These are phyloP conservation scores for Galerina sulciceps DNA, from an alignment of 768 basidiomycete species.

Conservation along the genomic window DNA sequence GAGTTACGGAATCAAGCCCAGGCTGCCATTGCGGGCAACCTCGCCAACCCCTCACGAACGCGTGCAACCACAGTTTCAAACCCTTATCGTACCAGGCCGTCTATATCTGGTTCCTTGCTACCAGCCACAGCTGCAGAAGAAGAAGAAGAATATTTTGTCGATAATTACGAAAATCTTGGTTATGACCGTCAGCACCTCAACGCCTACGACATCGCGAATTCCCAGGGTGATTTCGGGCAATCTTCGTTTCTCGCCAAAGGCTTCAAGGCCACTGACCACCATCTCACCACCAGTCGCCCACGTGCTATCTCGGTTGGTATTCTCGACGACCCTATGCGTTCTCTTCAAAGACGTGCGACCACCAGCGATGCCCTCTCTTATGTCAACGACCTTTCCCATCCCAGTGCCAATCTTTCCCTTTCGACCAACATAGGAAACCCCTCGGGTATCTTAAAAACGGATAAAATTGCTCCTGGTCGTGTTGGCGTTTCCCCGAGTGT, in stretches of 20 bases:
- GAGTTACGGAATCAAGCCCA: conserved; percentile 91
- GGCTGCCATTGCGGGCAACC: conserved; percentile 84
- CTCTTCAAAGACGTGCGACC: conserved; percentile 65
- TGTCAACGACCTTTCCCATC: conserved; percentile 56
- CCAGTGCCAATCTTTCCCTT: conserved; percentile 41
- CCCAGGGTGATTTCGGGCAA: conserved; percentile 56
- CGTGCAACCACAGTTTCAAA: conserved; percentile 93
- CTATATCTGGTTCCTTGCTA: conserved; percentile 62
- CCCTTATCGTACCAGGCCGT: conserved; percentile 78
- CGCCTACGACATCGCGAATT: conserved; percentile 59
- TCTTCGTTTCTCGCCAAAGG: conserved; percentile 71
- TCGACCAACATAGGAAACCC: conserved; percentile 43
- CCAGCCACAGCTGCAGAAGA: conserved; percentile 73
- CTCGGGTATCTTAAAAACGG: conserved; percentile 64
- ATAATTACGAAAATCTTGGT: conserved; percentile 57
- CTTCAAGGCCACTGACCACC: conserved; percentile 78
- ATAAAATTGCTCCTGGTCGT: conserved; percentile 54
- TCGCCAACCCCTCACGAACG: conserved; percentile 78
- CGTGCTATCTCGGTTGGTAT: conserved; percentile 90
- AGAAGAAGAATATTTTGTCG: conserved; percentile 70
- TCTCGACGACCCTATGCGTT: conserved; percentile 78
- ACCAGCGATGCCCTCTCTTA: conserved; percentile 62
- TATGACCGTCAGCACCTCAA: conserved; percentile 63
- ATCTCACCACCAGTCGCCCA: conserved; percentile 65
- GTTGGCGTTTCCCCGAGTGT: conserved; percentile 55